Percentiles rank a stretch among this genome's conserved stretches.
phyloP scores from a whole-genome alignment of 257 asterid species.

The Orobanche coerulescens region DNA sequence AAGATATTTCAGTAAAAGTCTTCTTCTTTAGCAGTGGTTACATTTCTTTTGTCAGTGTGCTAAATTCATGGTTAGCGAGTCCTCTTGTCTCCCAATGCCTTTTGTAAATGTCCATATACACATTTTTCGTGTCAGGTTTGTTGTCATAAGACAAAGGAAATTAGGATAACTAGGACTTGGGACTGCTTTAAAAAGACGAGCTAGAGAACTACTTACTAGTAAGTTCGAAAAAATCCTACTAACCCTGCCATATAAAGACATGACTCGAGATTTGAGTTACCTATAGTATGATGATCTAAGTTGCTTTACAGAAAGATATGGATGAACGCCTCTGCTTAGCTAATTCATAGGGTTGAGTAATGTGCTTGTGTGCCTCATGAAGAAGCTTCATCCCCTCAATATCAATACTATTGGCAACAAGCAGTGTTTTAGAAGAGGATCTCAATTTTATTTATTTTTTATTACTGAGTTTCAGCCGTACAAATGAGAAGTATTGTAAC shows the following conservation, averaged over 20 bases:
- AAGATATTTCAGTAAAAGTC: neutral
- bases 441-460: neutral
- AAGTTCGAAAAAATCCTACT: neutral
- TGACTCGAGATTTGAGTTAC: neutral
- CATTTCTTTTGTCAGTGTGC: neutral
- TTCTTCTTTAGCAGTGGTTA: neutral
- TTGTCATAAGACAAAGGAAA: neutral
- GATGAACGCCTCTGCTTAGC: neutral
- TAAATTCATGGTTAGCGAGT: neutral
- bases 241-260: neutral
- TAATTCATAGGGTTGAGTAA: neutral
- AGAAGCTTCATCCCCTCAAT: neutral
- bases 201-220: too few species aligned
- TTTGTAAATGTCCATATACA: neutral
- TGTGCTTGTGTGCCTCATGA: neutral
- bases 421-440: neutral
- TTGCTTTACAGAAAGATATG: neutral
- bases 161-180: too few species aligned
- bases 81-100: neutral
- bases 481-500: too few species aligned
- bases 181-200: too few species aligned
- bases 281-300: neutral
- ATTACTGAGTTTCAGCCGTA: too few species aligned
- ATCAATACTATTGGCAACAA: neutral
- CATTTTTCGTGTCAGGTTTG: neutral